Conservation (phyloP, 257 asterid species). For the Scutellaria galericulata region DNA sequence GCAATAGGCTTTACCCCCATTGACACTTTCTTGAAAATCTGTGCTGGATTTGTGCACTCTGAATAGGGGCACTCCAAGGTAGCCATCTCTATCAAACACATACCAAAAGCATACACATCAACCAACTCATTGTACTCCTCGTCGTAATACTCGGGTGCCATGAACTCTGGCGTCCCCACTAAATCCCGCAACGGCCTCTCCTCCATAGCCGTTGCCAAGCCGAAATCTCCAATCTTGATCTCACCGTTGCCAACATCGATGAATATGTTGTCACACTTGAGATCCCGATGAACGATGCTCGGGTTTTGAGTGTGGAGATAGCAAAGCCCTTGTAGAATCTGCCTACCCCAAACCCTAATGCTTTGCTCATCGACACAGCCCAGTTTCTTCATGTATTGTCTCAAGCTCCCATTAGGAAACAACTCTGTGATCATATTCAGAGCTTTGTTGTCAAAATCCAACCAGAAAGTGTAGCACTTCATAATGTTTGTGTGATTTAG, state of each 20-base stretch:
- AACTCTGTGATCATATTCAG: constrained; percentile 49
- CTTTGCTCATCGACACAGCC: constrained; percentile 27
- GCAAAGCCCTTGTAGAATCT: constrained; percentile 38
- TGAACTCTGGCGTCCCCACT: constrained; percentile 51
- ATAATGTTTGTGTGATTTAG: constrained; percentile 47
- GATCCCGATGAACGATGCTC: constrained; percentile 41
- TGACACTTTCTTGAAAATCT: constrained; percentile 48
- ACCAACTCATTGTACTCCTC: constrained; percentile 55
- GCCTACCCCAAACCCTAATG: constrained; percentile 47
- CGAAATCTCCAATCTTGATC: constrained; percentile 48
- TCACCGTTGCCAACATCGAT: constrained; percentile 26
- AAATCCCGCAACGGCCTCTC: neutral
- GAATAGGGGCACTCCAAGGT: constrained; percentile 48
- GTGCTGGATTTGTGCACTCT: constrained; percentile 45
- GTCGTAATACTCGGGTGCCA: constrained; percentile 55
- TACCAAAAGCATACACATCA: constrained; percentile 54
- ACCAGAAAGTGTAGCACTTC: constrained; percentile 47
- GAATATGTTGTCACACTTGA: constrained; percentile 46
- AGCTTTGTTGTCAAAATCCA: constrained; percentile 35
- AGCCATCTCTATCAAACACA: constrained; percentile 57
- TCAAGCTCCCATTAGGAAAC: constrained; percentile 46
- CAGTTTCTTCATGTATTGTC: constrained; percentile 4
- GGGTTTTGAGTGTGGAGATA: constrained; percentile 46
- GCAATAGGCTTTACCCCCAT: constrained; percentile 45
- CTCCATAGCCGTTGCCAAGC: constrained; percentile 34